Evolutionary conservation across 345 rosid species (phyloP), one percentile per base, ranked within the genome.

Genomic region (Mangifera indica): DNA sequence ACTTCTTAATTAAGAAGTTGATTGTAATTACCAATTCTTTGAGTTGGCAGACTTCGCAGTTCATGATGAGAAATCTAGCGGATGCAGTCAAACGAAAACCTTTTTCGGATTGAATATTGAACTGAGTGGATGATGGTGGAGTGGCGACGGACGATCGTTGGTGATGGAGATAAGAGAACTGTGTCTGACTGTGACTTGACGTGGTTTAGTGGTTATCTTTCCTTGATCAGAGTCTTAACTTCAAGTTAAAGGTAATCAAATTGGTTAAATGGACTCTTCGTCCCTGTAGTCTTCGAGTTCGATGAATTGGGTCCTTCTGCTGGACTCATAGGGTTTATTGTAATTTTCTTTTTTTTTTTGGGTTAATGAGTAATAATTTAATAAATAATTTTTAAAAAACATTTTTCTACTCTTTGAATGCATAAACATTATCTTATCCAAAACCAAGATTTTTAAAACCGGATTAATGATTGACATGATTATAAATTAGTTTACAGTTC

Each of bases 11-110:
- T 4, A 8, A 37, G 21, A 46, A 60, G 6, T 10, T 4, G 58
- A 42, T 8, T 42, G 13, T 0, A 15, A 53, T 74, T 82, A 94
- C 98, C 89, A 92, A 87, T 83, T 94, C 98, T 76, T 89, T 94
- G 56, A 94, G 97, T 22, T 87, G 91, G 76, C 97, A 94, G 75
- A 89, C 94, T 84, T 94, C 97, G 81, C 95, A 87, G 83, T 89
- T 94, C 97, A 94, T 93, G 72, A 65, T 58, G 69, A 44, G 51
- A 67, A 56, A 20, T 21, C 18, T 57, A 32, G 45, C n/a, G 9
- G 63, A 44, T 18, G 26, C 7, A 60, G 32, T 60, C 10, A 18
- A 44, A n/a, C 5, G 55, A 61, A 49, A 8, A 15, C 3, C 11
- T 48, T 37, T 22, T 49, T 29, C 32, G 7, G 55, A 57, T 52